Evolutionary conservation across 1,139 yeast genomes (phyloP).

Genomic region (Nadsonia starkeyi-henricii): DNA sequence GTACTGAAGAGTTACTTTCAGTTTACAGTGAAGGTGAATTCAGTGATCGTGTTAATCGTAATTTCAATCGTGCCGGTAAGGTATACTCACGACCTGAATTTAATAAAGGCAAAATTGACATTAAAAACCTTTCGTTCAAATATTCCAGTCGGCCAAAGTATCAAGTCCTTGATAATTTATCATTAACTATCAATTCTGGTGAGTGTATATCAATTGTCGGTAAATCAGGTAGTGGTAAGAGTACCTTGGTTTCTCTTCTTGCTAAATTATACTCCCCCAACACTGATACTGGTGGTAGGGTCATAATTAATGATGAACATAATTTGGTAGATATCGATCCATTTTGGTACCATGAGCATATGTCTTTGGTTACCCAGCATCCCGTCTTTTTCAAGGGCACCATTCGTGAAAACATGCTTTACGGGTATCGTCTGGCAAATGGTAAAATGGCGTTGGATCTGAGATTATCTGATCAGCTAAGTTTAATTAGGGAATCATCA

Average conservation of each 20-base stretch:
- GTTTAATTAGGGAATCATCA: constrained; percentile 13
- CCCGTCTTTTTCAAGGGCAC: constrained; percentile 71
- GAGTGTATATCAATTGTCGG: constrained; percentile 78
- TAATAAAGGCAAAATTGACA: constrained; percentile 22
- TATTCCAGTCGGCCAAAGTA: constrained; percentile 21
- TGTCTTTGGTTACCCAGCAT: constrained; percentile 79
- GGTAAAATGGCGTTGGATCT: background rate
- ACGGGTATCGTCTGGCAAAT: constrained; percentile 29
- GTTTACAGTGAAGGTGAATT: too few relatives aligned
- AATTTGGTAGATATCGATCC: constrained; percentile 46
- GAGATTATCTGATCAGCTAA: constrained; percentile 25
- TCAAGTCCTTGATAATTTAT: constrained; percentile 13
- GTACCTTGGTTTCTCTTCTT: constrained; percentile 59
- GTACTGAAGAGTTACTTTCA: background rate
- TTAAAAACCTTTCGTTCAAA: constrained; percentile 34
- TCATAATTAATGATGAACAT: constrained; percentile 44
- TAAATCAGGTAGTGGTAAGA: constrained; percentile 83
- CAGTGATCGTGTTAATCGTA: background rate
- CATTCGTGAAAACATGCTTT: constrained; percentile 58
- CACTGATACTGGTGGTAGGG: constrained; percentile 31
- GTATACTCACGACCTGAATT: background rate
- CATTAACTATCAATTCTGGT: constrained; percentile 39
- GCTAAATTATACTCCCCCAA: constrained; percentile 46
- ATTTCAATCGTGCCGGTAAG: background rate
- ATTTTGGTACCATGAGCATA: constrained; percentile 44